phyloP scores from a whole-genome alignment of 2,329 filamentous ascomycete species.

The Pseudocercospora macadamiae region DNA sequence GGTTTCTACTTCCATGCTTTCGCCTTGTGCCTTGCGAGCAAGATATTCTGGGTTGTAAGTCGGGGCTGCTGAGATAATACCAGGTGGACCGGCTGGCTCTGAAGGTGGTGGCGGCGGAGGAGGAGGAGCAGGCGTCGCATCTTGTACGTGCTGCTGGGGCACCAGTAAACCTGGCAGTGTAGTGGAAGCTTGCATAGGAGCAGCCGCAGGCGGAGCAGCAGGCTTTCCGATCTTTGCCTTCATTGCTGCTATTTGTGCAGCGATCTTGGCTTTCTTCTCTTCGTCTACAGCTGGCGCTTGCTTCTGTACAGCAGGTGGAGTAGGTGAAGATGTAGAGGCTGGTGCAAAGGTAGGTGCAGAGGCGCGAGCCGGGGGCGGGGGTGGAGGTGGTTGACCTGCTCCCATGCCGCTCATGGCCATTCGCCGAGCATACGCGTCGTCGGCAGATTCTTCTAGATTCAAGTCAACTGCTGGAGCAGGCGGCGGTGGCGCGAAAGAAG shows the following conservation, averaged over 20 bases:
- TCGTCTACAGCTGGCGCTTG: conserved; percentile 12
- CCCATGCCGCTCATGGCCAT: conserved; percentile 56
- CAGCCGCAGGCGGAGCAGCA: conserved; percentile 4
- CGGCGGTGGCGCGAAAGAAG: conserved; percentile 56
- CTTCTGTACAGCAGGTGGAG: conserved; percentile 26
- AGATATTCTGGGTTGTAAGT: conserved; percentile 24
- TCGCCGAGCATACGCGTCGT: conserved; percentile 70
- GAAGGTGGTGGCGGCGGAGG: conserved; percentile 27
- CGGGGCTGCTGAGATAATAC: conserved; percentile 22
- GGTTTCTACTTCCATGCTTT: conserved; percentile 31
- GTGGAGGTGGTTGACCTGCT: conserved; percentile 31
- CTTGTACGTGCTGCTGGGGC: not conserved
- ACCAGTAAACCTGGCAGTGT: conserved; percentile 5
- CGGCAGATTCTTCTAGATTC: conserved; percentile 64
- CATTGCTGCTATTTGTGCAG: conserved; percentile 30
- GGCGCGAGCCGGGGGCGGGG: not conserved
- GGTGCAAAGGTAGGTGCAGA: conserved; percentile 4
- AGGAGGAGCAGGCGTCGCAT: conserved; percentile 15
- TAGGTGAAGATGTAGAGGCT: conserved; percentile 24
- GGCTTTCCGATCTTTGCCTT: conserved; percentile 29
- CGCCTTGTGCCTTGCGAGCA: conserved; percentile 13
- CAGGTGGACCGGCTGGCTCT: conserved; percentile 4
- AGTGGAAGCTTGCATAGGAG: conserved; percentile 19
- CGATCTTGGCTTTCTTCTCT: conserved; percentile 27
- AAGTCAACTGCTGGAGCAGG: conserved; percentile 33